Evolutionary conservation across 2,329 filamentous ascomycete genomes (phyloP).

Genomic region (Beauveria australis): DNA sequence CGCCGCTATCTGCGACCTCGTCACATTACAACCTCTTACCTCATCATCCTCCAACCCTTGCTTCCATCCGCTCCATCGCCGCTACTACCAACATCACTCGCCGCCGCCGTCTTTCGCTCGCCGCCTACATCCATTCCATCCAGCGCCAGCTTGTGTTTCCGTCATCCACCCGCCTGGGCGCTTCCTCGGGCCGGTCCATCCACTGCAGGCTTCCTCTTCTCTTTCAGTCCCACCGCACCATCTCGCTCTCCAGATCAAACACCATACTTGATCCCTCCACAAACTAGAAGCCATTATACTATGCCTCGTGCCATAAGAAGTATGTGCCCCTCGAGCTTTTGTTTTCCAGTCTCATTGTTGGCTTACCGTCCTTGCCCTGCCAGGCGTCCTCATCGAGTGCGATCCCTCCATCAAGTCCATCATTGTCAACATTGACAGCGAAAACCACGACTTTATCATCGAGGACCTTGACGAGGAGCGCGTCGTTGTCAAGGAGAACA

Average conservation of each 20-base stretch:
- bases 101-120: too few relatives aligned
- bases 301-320: conserved; percentile 6
- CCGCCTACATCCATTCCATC: not conserved
- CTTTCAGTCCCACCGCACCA: not conserved
- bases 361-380: not conserved
- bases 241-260: not conserved
- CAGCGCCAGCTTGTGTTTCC: not conserved
- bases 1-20: not conserved
- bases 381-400: conserved; percentile 69
- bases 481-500: conserved; percentile 66
- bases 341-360: not conserved
- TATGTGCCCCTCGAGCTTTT: conserved; percentile 52
- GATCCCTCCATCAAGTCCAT: conserved; percentile 85
- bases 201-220: not conserved
- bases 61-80: not conserved
- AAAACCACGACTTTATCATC: conserved; percentile 66
- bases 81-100: not conserved
- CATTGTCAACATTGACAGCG: conserved; percentile 66
- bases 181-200: not conserved
- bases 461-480: conserved; percentile 73
- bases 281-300: not conserved
- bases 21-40: not conserved
- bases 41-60: not conserved
- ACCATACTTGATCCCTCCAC: not conserved
- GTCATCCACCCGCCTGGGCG: not conserved